These are phyloP conservation scores for Diplodia intermedia DNA, from an alignment of 2,329 filamentous ascomycete genomes.

Conservation along the genomic window DNA sequence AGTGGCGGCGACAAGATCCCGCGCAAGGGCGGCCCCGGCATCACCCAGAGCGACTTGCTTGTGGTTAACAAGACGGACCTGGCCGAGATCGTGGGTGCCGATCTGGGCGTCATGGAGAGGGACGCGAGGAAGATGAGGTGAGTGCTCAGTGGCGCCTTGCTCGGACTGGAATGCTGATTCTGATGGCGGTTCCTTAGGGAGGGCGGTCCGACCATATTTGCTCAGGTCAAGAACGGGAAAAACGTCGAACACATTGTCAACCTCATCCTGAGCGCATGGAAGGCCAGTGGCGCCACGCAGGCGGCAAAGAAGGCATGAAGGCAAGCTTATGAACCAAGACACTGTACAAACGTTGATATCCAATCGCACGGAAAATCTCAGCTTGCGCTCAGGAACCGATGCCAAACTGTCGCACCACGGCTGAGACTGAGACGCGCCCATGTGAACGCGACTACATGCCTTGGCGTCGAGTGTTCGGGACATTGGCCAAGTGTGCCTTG, in stretches of 20 bases:
- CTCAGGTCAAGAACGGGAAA: conserved; percentile 92
- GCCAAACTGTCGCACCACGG: not conserved
- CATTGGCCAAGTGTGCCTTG: conserved; percentile 11
- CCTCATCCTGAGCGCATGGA: conserved; percentile 91
- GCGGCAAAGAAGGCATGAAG: conserved; percentile 28
- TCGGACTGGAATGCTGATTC: not conserved
- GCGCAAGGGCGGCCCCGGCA: conserved; percentile 92
- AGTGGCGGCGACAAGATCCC: conserved; percentile 96
- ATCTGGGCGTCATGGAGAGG: conserved; percentile 90
- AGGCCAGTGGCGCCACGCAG: conserved; percentile 71
- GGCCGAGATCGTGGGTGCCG: conserved; percentile 87
- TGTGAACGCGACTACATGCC: not conserved
- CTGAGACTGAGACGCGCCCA: not conserved
- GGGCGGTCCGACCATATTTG: conserved; percentile 93
- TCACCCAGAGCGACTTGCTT: conserved; percentile 92
- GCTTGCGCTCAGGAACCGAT: not conserved
- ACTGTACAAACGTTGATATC: not conserved
- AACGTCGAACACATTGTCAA: conserved; percentile 87
- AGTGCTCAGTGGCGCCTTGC: not conserved
- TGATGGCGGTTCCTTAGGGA: conserved; percentile 63
- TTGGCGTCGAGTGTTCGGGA: not conserved
- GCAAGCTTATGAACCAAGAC: not conserved
- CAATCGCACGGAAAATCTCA: conserved; percentile 6
- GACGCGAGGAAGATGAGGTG: conserved; percentile 84
- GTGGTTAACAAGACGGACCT: conserved; percentile 98